Base-by-base conservation (phyloP, 2,329 filamentous ascomycete species). In the Trichoderma harzianum region DNA sequence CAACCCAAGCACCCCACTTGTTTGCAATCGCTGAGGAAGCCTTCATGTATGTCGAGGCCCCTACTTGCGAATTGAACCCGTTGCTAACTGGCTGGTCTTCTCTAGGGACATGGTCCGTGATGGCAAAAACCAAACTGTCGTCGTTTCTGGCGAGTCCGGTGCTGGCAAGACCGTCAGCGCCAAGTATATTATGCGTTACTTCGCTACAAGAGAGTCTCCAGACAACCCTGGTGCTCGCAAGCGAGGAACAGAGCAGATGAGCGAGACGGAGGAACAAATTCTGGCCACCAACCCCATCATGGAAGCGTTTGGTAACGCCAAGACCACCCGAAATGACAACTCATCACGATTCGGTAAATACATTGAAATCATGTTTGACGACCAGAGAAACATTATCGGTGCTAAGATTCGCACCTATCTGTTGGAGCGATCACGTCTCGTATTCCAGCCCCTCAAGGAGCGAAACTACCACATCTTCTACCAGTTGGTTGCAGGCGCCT, bases 161-260 rank as follows among this genome's bases (percentile, higher is more conserved):
- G 96, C 96, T 75, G 96, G 96, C 79, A 99, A 99, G 86, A 99
- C 96, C 6, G 96, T 99, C 81, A 98, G 95, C 83, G 96, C 96
- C 78, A 99, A 99, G 85, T 98, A 99, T 84, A 98, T 99, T 81
- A 99, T 99, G 96, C 91, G 96, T 78, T 99, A 99, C 85, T 99
- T 99, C 83, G 96, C 96, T 74, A 99, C 96, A 57, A 91, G 96
- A 88, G 96, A 98, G 83, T 92, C 95, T 8, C 94, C 96, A 70
- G 94, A 97, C 78, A 93, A 95, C 80, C 92, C 94, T 18, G 91
- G 92, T 63, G 91, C 90, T 74, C 91, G 93, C 69, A 96, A 93
- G 83, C 88, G 88, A 79, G 93, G 93, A 73, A 86, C 90, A 77
- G 92, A 93, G 72, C 80, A 91, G 75, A 98, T 98, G 91, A 98